These are phyloP conservation scores for Candida albicans DNA, from an alignment of 1,139 yeast species.

Conservation along the genomic window DNA sequence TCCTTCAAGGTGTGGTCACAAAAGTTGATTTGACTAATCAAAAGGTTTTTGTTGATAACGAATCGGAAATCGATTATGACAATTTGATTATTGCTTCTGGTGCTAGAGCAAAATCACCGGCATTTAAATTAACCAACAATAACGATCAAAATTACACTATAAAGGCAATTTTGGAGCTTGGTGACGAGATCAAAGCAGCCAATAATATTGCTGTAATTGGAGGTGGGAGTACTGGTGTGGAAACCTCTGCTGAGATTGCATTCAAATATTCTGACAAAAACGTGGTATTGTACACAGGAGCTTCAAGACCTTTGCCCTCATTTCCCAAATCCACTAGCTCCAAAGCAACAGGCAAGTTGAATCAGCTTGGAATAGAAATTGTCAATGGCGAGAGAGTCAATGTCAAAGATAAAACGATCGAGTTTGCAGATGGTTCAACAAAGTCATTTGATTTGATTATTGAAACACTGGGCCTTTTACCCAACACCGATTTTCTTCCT, in stretches of 20 bases:
- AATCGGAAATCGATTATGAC: conserved; percentile 23
- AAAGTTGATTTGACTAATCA: conserved; percentile 23
- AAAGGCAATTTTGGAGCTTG: conserved; percentile 17
- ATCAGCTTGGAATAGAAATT: conserved; percentile 25
- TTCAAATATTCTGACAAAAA: conserved; percentile 18
- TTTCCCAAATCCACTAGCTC: conserved; percentile 15
- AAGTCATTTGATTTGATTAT: conserved; percentile 29
- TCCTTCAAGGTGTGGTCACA: conserved; percentile 24
- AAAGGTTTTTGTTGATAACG: conserved; percentile 9
- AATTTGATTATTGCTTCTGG: conserved; percentile 37
- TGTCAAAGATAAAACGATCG: conserved; percentile 7
- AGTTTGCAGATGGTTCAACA: conserved; percentile 18
- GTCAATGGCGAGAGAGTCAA: conserved; percentile 20
- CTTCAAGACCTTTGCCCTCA: conserved; percentile 23
- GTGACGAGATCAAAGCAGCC: conserved; percentile 20
- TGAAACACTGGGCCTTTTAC: conserved; percentile 21
- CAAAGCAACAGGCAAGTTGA: conserved; percentile 22
- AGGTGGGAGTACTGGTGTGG: conserved; percentile 46
- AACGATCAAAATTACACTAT: conserved; percentile 17
- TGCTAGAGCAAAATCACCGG: conserved; percentile 21
- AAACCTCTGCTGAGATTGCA: conserved; percentile 37
- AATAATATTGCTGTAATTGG: conserved; percentile 35
- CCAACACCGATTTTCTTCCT: conserved; percentile 28
- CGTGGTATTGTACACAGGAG: conserved; percentile 31
- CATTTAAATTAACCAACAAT: conserved; percentile 25